Base-by-base conservation (phyloP, 768 basidiomycete species). In the Phanerochaete carnosa region DNA sequence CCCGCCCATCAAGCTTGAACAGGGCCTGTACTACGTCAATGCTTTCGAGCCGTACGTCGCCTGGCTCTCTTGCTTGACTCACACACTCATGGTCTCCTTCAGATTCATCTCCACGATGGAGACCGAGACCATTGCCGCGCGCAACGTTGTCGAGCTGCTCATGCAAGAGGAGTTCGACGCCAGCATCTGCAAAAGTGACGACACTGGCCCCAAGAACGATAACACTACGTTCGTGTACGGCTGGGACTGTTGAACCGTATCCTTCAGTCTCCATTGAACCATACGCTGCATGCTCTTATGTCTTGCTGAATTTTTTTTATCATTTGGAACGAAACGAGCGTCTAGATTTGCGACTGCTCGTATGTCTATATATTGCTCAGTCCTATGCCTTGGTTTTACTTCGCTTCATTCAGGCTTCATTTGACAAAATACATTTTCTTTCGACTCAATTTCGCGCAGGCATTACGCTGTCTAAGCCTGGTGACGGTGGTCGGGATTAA, bases 31-130 rank as follows among this genome's bases (percentile, higher is more conserved):
- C 76, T 98, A 98, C 67, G 88, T 94, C 49, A 96, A 95, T 65
- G 85, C 91, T 1, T 90, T 97, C 64, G 96, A 98, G 76, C 88
- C 93, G 85, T 90, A 75, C 68, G 88, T 83, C 15, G 19, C 19
- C 39, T n/a, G 28, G 55, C 49, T 45, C n/a, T n/a, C 28, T 43
- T 49, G 19, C 33, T 29, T 59, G 61, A 28, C 22, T n/a, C 19
- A 45, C 23, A 47, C 39, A 61, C 47, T 58, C 52, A 53, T 39
- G 28, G n/a, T 28, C 51, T 63, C 52, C 33, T 43, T 57, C 61
- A 91, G 90, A 32, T 84, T 93, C 66, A 89, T 95, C 49, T 91
- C 88, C 15, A 94, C 93, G 6, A 97, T 98, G 95, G 95, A 98
- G 73, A 95, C 94, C 0, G 88, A 95, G 74, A 94, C 92, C 0